A percentile compares a stretch with the other conserved stretches of the same genome.
phyloP scores from a whole-genome alignment of 495 filamentous ascomycete species.

The Aspergillus heteromorphus region DNA sequence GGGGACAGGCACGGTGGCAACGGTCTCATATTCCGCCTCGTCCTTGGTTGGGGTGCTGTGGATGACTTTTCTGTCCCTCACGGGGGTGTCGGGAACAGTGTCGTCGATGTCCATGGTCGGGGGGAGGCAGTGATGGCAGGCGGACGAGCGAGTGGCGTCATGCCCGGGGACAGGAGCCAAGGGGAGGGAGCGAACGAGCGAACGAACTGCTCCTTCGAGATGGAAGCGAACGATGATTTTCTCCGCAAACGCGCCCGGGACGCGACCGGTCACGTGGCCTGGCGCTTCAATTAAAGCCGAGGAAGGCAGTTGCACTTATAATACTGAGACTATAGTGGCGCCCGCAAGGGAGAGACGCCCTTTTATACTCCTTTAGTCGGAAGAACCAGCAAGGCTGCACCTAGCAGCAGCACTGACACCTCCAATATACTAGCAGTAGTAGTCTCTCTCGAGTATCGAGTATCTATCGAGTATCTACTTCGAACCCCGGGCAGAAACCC shows the following conservation, averaged over 20 bases:
- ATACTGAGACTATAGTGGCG: too few relatives aligned
- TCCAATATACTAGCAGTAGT: too few relatives aligned
- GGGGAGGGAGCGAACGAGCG: neutral
- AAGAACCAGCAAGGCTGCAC: neutral
- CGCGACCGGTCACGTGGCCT: slow-evolving; percentile 19
- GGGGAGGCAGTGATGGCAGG: neutral
- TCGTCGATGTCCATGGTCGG: slow-evolving; percentile 41
- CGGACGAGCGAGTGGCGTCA: neutral
- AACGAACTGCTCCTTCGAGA: neutral
- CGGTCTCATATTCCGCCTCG: slow-evolving; percentile 49
- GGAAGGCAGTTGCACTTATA: neutral
- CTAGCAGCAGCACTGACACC: too few relatives aligned
- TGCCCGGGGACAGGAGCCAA: neutral
- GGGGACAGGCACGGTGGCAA: slow-evolving; percentile 53
- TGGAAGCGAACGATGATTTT: slow-evolving; percentile 8
- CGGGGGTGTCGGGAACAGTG: slow-evolving; percentile 42
- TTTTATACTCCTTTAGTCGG: too few relatives aligned
- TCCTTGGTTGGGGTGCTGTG: slow-evolving; percentile 27
- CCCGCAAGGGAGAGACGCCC: neutral
- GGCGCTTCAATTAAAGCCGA: slow-evolving; percentile 22
- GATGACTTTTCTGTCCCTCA: slow-evolving; percentile 42
- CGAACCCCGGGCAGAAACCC: neutral
- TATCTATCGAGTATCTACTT: too few relatives aligned
- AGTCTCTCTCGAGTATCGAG: too few relatives aligned
- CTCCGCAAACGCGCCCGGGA: slow-evolving; percentile 17